Evolutionary conservation across 176 grass and related monocot genomes (phyloP).

Genomic region (Poa pratensis): DNA sequence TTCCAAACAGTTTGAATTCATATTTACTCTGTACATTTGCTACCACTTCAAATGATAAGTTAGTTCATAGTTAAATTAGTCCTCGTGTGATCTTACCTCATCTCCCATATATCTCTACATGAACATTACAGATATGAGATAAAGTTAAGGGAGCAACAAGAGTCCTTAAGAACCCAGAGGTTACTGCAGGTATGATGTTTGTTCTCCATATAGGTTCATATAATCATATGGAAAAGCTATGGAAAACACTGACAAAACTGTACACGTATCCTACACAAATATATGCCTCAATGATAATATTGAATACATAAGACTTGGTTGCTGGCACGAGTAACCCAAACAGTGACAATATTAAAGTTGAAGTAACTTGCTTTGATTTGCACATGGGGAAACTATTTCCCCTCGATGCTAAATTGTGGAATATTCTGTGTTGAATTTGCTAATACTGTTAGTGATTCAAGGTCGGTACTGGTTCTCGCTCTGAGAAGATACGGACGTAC

Average conservation of each 20-base stretch:
- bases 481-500: slow-evolving; percentile 97
- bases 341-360: slow-evolving; percentile 6
- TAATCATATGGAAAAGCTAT: neutral
- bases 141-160: slow-evolving; percentile 93
- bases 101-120: slow-evolving; percentile 36
- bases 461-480: slow-evolving; percentile 89
- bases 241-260: neutral
- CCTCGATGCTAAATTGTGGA: neutral
- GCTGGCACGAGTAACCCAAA: neutral
- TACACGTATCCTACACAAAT: neutral
- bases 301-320: slow-evolving; percentile 9
- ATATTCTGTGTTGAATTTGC: neutral
- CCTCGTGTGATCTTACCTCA: too few relatives aligned
- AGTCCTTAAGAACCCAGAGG: slow-evolving; percentile 86
- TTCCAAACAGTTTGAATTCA: neutral
- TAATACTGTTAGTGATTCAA: slow-evolving; percentile 55
- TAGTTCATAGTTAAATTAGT: neutral
- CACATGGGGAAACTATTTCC: neutral
- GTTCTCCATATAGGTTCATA: slow-evolving; percentile 18
- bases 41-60: slow-evolving; percentile 29
- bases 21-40: neutral
- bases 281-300: neutral
- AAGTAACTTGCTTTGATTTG: neutral
- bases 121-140: slow-evolving; percentile 81
- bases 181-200: slow-evolving; percentile 73